Conservation (phyloP, 345 rosid genomes). For the Cardamine resedifolia region DNA sequence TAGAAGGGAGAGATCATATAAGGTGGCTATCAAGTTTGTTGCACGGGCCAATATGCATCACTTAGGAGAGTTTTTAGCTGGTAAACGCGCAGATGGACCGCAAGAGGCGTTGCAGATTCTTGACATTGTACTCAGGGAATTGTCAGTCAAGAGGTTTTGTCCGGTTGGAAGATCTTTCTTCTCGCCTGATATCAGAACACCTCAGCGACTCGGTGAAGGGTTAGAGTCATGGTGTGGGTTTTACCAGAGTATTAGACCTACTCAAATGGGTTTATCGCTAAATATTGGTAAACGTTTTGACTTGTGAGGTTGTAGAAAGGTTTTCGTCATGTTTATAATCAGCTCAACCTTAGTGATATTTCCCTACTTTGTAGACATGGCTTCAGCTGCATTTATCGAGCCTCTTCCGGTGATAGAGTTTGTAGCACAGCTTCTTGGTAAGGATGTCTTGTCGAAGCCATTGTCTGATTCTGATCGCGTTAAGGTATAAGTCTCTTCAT, state of each 20-base stretch:
- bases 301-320: neutral
- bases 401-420: slow-evolving; percentile 96
- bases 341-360: slow-evolving; percentile 10
- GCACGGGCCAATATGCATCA: slow-evolving; percentile 89
- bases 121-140: slow-evolving; percentile 87
- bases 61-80: slow-evolving; percentile 82
- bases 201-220: slow-evolving; percentile 89
- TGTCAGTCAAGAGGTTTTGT: slow-evolving; percentile 76
- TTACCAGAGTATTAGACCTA: slow-evolving; percentile 95
- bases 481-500: slow-evolving; percentile 52
- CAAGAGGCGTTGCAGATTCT: slow-evolving; percentile 91
- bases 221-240: slow-evolving; percentile 99
- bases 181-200: slow-evolving; percentile 77
- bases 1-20: slow-evolving; percentile 82
- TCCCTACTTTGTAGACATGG: slow-evolving; percentile 61
- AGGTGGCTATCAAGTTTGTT: slow-evolving; percentile 80
- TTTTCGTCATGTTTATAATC: neutral
- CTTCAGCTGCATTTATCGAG: slow-evolving; percentile 97
- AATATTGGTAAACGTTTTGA: slow-evolving; percentile 62
- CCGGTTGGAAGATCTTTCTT: slow-evolving; percentile 93
- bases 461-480: slow-evolving; percentile 92
- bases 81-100: slow-evolving; percentile 87
- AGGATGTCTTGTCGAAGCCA: slow-evolving; percentile 71
- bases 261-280: slow-evolving; percentile 95
- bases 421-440: slow-evolving; percentile 88